Evolutionary conservation across 805 yeast species (phyloP), one percentile per base, ranked within the genome.

Genomic region (Suhomyces pyralidae): DNA sequence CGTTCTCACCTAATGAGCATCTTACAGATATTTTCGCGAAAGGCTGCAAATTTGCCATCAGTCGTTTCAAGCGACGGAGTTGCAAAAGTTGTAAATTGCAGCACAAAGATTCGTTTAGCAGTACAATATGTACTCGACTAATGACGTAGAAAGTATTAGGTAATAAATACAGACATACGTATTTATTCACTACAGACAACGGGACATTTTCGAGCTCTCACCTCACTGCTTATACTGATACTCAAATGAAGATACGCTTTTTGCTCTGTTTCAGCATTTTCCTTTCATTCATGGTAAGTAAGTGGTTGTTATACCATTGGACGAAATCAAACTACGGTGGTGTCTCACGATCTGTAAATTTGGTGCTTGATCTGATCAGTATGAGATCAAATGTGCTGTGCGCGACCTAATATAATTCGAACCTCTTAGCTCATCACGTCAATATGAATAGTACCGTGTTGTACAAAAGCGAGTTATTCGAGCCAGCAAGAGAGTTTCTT

Each of bases 401-500:
- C 42, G 42, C 42, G 42, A 38, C 42, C 42, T 15, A 19, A 38
- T 36, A 38, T 38, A 8, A 38, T 12, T 17, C 24, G 1, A 38
- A n/a, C 24, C 19, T 17, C 24, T 9, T 19, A 9, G 20, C 24
- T 17, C 24, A 38, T 17, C 42, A 38, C 24, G 24, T 1, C 19
- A 7, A 38, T 19, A 38, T 38, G 42, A 24, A 38, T 17, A 19
- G 24, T 17, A 9, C 42, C 9, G 22, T 17, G 1, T 10, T 17
- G 24, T 38, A 38, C 42, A 38, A 19, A 19, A 38, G 20, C 24
- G 14, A 38, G 42, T n/a, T 58, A 38, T 66, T 66, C 45, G 48
- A 49, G 20, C 67, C 66, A 1, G 67, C 68, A 10, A 50, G 66
- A 44, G 59, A 54, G 15, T 54, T 55, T 44, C 56, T 65, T 7